Percentiles rank a stretch among this genome's conserved stretches.
These are phyloP conservation scores for Xylaria sp. DNA, from an alignment of 2,329 filamentous ascomycete genomes.

Conservation along the genomic window DNA sequence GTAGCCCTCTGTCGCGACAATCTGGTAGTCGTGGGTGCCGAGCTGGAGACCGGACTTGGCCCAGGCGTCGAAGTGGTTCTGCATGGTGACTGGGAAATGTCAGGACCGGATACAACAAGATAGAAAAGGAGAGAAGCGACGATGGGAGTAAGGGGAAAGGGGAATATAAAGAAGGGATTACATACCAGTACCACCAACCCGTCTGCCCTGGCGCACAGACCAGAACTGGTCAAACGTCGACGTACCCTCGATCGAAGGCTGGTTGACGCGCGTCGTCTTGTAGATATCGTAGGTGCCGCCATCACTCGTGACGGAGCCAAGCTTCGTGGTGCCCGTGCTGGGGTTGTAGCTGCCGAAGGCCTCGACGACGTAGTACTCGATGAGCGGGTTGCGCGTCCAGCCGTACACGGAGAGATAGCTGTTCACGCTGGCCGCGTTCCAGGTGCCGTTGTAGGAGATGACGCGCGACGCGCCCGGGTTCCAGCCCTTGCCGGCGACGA, in stretches of 20 bases:
- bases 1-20: conserved; percentile 35
- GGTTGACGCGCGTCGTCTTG: conserved; percentile 33
- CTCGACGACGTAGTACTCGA: conserved; percentile 41
- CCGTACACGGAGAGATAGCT: conserved; percentile 34
- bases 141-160: too few relatives aligned
- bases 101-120: conserved; percentile 8
- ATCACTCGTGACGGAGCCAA: conserved; percentile 32
- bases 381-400: conserved; percentile 36
- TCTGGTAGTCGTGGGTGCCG: conserved; percentile 32
- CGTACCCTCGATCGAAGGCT: conserved; percentile 43
- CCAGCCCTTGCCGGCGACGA: conserved; percentile 48
- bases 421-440: conserved; percentile 22
- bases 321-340: conserved; percentile 32
- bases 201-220: conserved; percentile 43
- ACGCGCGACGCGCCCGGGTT: conserved; percentile 26
- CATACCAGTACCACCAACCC: conserved; percentile 31
- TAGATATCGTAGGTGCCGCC: conserved; percentile 36
- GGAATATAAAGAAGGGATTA: background rate
- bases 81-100: conserved; percentile 22
- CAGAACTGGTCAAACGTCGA: conserved; percentile 47
- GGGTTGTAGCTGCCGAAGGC: conserved; percentile 41
- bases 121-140: background rate
- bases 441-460: conserved; percentile 13
- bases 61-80: conserved; percentile 33
- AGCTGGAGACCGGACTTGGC: conserved; percentile 26